Evolutionary conservation across 1,284 basidiomycete genomes (phyloP).

Genomic region (Takashimella koratensis): DNA sequence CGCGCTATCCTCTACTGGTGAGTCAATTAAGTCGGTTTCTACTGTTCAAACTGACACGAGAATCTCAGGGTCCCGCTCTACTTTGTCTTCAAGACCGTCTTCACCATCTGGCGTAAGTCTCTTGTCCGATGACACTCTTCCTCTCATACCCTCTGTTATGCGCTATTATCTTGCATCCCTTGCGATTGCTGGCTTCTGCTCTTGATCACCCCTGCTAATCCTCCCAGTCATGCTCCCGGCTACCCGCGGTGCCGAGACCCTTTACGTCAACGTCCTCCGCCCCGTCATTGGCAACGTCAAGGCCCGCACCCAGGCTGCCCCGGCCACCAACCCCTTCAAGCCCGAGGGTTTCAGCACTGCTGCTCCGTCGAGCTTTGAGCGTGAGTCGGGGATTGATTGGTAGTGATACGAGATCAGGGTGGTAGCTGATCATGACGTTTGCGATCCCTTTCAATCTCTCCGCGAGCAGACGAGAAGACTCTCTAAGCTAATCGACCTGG

Average conservation of each 20-base stretch:
- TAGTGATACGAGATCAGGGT: background rate
- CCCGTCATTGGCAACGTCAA: constrained; percentile 58
- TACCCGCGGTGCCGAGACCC: constrained; percentile 65
- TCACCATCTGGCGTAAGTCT: constrained; percentile 67
- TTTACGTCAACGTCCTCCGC: constrained; percentile 65
- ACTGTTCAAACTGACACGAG: background rate
- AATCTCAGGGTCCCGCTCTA: constrained; percentile 57
- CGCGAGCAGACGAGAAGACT: constrained; percentile 34
- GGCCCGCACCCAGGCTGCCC: constrained; percentile 15
- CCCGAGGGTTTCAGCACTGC: constrained; percentile 29
- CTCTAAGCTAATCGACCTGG: constrained; percentile 19
- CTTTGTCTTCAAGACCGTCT: constrained; percentile 81
- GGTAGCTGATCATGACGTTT: constrained; percentile 1
- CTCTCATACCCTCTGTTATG: background rate
- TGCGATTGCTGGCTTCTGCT: no score
- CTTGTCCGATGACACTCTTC: constrained; percentile 11
- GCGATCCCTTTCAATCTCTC: background rate
- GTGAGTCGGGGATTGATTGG: constrained; percentile 25
- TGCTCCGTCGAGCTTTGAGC: constrained; percentile 41
- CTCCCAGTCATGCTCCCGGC: constrained; percentile 45
- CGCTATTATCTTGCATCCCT: background rate
- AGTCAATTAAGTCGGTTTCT: background rate
- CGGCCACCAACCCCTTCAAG: constrained; percentile 26
- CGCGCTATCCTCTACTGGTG: constrained; percentile 47
- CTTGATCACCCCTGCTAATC: no score